phyloP scores from a whole-genome alignment of 768 basidiomycete species.

The Mycena maculata region DNA sequence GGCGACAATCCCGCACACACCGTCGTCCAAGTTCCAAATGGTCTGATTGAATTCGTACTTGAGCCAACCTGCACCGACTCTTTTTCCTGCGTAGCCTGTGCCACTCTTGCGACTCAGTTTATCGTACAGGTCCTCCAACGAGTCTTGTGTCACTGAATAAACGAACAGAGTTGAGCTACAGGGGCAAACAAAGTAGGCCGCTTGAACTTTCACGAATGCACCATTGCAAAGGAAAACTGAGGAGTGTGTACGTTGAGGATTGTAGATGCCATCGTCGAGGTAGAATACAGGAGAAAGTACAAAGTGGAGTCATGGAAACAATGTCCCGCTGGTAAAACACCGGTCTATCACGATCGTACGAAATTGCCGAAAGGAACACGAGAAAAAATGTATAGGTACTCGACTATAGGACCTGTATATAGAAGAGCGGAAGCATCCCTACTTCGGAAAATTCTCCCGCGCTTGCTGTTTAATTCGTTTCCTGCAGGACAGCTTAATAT shows the following conservation, averaged over 20 bases:
- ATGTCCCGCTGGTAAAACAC: neutral
- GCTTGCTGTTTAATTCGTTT: conserved; percentile 88
- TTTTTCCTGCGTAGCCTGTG: conserved; percentile 66
- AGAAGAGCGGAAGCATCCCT: conserved; percentile 34
- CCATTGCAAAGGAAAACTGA: conserved; percentile 74
- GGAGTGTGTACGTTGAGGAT: conserved; percentile 85
- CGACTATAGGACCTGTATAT: conserved; percentile 12
- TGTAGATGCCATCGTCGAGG: conserved; percentile 43
- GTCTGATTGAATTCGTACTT: conserved; percentile 87
- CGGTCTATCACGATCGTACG: neutral
- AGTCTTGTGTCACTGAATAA: conserved; percentile 73
- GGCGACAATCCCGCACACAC: conserved; percentile 52
- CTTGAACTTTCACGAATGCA: conserved; percentile 74
- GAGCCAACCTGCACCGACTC: conserved; percentile 82
- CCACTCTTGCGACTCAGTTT: conserved; percentile 77
- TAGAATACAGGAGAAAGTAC: conserved; percentile 18
- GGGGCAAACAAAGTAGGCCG: neutral
- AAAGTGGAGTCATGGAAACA: conserved; percentile 28
- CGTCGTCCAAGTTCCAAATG: conserved; percentile 92
- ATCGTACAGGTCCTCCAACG: conserved; percentile 71
- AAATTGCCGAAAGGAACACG: neutral
- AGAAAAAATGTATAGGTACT: conserved; percentile 15
- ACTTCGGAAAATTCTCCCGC: conserved; percentile 91
- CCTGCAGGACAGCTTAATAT: conserved; percentile 51
- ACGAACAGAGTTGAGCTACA: conserved; percentile 16